phyloP scores from a whole-genome alignment of 148 eudicot species.

The Rhododendron molle region DNA sequence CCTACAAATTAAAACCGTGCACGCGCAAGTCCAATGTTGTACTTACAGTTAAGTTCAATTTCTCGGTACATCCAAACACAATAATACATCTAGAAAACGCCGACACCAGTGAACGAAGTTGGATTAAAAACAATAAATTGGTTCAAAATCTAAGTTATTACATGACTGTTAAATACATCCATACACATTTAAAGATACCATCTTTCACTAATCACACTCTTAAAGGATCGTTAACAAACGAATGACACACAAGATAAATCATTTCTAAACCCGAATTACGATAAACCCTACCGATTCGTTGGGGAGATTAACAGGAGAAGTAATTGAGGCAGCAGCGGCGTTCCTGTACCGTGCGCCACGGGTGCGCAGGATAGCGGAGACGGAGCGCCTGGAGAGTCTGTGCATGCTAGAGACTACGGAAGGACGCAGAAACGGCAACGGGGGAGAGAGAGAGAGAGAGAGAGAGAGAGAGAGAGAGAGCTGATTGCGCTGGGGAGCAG shows the following conservation, averaged over 20 bases:
- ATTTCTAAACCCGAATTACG: neutral
- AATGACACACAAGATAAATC: no score
- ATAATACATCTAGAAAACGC: neutral
- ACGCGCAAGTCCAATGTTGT: neutral
- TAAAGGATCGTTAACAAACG: no score
- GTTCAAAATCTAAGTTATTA: neutral
- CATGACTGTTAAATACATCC: neutral
- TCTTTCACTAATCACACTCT: no score
- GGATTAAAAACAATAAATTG: neutral
- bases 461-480: neutral
- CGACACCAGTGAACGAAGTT: neutral
- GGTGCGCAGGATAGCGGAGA: conserved; percentile 45
- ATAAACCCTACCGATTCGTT: conserved; percentile 26
- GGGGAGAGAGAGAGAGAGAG: neutral
- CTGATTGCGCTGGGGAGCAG: neutral
- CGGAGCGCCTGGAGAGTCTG: conserved; percentile 56
- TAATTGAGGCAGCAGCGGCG: conserved; percentile 29
- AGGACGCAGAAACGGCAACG: neutral
- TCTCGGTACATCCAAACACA: neutral
- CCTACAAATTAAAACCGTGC: neutral
- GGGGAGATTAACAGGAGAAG: conserved; percentile 18
- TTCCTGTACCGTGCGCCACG: conserved; percentile 37
- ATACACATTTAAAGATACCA: neutral
- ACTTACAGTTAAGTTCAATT: neutral
- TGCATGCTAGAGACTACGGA: conserved; percentile 34